Evolutionary conservation across 129 eudicot genomes (phyloP).

Genomic region (Centrapalus pauciflorus): DNA sequence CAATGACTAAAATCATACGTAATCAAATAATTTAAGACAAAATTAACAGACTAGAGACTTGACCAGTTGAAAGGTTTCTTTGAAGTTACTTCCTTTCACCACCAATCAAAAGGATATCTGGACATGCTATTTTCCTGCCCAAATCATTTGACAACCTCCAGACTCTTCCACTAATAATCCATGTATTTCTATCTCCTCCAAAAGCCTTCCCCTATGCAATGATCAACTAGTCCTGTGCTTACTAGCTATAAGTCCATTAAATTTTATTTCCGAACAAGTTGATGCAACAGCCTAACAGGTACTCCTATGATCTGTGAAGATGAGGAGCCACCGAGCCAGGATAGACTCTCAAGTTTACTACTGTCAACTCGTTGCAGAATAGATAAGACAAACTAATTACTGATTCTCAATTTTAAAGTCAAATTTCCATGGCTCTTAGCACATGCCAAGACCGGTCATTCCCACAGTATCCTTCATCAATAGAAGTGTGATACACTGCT

Average conservation of each 20-base stretch:
- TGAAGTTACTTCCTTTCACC: background rate
- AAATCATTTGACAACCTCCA: background rate
- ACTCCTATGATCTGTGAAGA: background rate
- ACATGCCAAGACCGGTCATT: background rate
- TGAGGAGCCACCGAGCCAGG: background rate
- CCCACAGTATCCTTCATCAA: background rate
- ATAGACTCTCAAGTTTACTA: background rate
- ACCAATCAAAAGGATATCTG: background rate
- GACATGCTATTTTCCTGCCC: background rate
- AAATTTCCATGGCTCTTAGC: background rate
- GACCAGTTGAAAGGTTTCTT: background rate
- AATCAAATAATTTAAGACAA: background rate
- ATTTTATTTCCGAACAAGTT: background rate
- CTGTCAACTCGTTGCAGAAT: background rate
- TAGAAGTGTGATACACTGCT: background rate
- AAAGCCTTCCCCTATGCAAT: background rate
- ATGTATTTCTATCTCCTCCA: background rate
- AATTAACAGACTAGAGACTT: background rate
- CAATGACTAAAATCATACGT: background rate
- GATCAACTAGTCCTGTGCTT: background rate
- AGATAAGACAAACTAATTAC: background rate
- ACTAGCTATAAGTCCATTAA: background rate
- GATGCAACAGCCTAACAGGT: slow-evolving; percentile 12
- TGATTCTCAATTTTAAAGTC: background rate
- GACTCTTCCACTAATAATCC: background rate